phyloP scores from a whole-genome alignment of 805 yeast genomes.

The Pichia heedii region DNA sequence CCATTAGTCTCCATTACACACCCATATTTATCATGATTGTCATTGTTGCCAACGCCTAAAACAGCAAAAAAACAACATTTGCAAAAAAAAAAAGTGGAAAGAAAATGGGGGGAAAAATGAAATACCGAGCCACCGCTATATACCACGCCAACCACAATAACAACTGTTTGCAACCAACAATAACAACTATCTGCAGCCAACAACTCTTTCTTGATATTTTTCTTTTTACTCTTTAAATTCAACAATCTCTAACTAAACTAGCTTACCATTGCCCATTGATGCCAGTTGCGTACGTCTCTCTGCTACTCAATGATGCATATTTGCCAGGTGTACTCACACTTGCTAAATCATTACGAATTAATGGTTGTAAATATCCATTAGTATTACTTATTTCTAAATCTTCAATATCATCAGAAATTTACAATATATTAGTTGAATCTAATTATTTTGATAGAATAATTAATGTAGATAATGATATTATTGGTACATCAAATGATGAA shows the following conservation, averaged over 20 bases:
- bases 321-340: slow-evolving; percentile 31
- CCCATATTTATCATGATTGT: too few relatives aligned
- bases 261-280: background rate
- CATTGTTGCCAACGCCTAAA: too few relatives aligned
- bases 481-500: slow-evolving; percentile 14
- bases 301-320: slow-evolving; percentile 28
- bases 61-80: too few relatives aligned
- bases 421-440: slow-evolving; percentile 8
- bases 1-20: too few relatives aligned
- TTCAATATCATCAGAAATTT: slow-evolving; percentile 8
- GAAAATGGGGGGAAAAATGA: too few relatives aligned
- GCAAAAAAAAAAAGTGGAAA: too few relatives aligned
- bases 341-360: slow-evolving; percentile 19
- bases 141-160: too few relatives aligned
- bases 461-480: slow-evolving; percentile 17
- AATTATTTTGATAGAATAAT: slow-evolving; percentile 14
- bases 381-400: slow-evolving; percentile 18
- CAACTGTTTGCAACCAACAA: background rate
- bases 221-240: too few relatives aligned
- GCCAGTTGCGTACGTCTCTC: slow-evolving; percentile 23
- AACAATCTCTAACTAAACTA: too few relatives aligned
- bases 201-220: background rate
- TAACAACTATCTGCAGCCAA: background rate
- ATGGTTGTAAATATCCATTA: slow-evolving; percentile 15
- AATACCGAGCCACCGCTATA: too few relatives aligned